Evolutionary conservation across 371 early-diverging fungal species (phyloP).

Genomic region (Mucor piriformis): DNA sequence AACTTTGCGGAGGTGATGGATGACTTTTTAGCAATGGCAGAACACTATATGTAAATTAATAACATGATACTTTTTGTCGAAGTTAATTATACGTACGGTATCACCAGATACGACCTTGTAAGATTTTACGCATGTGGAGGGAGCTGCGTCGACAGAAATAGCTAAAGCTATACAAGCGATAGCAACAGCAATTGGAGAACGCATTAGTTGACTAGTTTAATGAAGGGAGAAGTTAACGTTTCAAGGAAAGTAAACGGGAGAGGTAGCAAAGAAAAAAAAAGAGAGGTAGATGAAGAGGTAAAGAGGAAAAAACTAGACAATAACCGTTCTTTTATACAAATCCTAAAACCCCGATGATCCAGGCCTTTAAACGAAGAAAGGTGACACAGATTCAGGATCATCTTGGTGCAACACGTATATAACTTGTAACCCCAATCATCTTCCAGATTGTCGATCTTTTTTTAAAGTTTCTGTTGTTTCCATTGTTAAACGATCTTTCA

Average conservation of each 20-base stretch:
- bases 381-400: constrained; percentile 6
- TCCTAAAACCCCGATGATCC: constrained; percentile 2
- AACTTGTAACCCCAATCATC: neutral
- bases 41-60: constrained; percentile 20
- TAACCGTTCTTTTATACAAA: neutral
- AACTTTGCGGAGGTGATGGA: constrained; percentile 7
- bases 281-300: neutral
- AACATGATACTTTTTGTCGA: neutral
- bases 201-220: constrained; percentile 15
- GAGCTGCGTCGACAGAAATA: constrained; percentile 23
- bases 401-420: constrained; percentile 7
- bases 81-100: constrained; percentile 13
- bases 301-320: neutral
- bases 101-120: constrained; percentile 25
- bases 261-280: neutral
- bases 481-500: neutral
- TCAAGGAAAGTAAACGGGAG: neutral
- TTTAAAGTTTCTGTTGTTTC: neutral
- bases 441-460: neutral
- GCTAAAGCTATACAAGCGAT: constrained; percentile 25
- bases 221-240: neutral
- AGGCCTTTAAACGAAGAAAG: neutral
- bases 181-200: constrained; percentile 24
- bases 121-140: constrained; percentile 20
- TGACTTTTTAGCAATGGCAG: constrained; percentile 10